Evolutionary conservation across 1,284 basidiomycete species (phyloP).

Genomic region (Ceratobasidium theobromae): DNA sequence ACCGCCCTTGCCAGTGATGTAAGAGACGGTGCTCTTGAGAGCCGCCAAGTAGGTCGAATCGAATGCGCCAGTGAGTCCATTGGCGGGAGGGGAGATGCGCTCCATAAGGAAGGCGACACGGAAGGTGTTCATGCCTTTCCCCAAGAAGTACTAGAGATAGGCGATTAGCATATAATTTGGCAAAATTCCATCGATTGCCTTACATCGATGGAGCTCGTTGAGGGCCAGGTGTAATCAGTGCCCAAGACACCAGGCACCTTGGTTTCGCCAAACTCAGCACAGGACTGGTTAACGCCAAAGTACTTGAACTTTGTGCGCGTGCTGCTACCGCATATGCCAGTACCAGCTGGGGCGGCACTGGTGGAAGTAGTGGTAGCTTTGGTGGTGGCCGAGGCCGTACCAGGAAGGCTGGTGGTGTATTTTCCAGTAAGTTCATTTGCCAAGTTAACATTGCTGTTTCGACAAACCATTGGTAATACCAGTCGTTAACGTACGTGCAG

Average conservation of each 20-base stretch:
- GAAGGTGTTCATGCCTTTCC: conserved; percentile 63
- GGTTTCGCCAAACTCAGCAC: conserved; percentile 56
- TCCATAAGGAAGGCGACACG: conserved; percentile 62
- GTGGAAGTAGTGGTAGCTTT: conserved; percentile 30
- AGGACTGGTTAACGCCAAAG: conserved; percentile 64
- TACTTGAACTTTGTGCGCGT: conserved; percentile 58
- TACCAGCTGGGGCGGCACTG: conserved; percentile 29
- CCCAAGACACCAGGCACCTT: conserved; percentile 34
- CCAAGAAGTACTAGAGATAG: conserved; percentile 52
- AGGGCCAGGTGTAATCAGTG: conserved; percentile 51
- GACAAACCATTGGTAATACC: conserved; percentile 34
- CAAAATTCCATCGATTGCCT: conserved; percentile 40
- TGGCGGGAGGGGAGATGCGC: conserved; percentile 49
- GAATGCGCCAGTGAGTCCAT: conserved; percentile 53
- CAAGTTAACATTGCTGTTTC: background rate
- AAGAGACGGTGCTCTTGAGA: conserved; percentile 55
- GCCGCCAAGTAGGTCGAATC: conserved; percentile 55
- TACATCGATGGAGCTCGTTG: conserved; percentile 51
- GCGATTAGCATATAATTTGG: conserved; percentile 40
- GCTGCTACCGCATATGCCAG: conserved; percentile 32
- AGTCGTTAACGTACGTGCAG: conserved; percentile 33
- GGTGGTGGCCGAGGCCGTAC: conserved; percentile 31
- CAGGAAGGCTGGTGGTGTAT: conserved; percentile 20
- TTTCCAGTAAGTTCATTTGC: background rate
- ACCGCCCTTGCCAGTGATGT: conserved; percentile 61